Conservation (phyloP, 2,329 filamentous ascomycete genomes). For the Teratosphaeria zuluensis region DNA sequence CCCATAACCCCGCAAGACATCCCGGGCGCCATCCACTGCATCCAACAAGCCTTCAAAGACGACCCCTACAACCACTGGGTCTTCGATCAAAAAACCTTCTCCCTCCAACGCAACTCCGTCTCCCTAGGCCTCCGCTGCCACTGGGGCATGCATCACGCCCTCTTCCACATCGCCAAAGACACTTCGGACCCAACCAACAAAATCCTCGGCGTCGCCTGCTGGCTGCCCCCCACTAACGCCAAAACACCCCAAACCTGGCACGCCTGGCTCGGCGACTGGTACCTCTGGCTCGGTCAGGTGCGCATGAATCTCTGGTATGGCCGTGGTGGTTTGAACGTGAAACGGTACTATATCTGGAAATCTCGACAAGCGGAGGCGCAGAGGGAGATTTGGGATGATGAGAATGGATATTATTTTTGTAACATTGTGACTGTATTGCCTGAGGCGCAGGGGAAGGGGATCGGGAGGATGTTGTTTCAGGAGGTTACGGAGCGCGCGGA, state of each 20-base stretch:
- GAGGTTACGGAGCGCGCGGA: constrained; percentile 56
- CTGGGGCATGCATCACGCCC: constrained; percentile 60
- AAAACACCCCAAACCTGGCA: constrained; percentile 47
- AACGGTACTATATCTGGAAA: constrained; percentile 67
- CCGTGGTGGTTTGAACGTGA: constrained; percentile 56
- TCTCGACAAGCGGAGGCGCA: constrained; percentile 53
- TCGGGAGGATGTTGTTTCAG: constrained; percentile 56
- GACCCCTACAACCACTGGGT: constrained; percentile 59
- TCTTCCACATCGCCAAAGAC: constrained; percentile 62
- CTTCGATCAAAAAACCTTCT: constrained; percentile 40
- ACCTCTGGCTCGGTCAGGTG: constrained; percentile 56
- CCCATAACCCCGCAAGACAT: constrained; percentile 51
- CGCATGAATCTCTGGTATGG: constrained; percentile 60
- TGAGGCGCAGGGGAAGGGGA: constrained; percentile 54
- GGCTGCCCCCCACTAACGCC: constrained; percentile 48
- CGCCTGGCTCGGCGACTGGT: constrained; percentile 49
- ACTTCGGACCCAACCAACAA: constrained; percentile 28
- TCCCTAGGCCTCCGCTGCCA: constrained; percentile 56
- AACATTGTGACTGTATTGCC: constrained; percentile 64
- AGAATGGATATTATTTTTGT: constrained; percentile 63
- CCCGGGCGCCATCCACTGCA: constrained; percentile 52
- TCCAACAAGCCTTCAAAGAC: constrained; percentile 56
- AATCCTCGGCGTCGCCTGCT: constrained; percentile 63
- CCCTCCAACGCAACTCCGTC: constrained; percentile 48
- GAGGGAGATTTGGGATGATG: constrained; percentile 53